Evolutionary conservation across 768 basidiomycete genomes (phyloP).

Genomic region (Suillus occidentalis): DNA sequence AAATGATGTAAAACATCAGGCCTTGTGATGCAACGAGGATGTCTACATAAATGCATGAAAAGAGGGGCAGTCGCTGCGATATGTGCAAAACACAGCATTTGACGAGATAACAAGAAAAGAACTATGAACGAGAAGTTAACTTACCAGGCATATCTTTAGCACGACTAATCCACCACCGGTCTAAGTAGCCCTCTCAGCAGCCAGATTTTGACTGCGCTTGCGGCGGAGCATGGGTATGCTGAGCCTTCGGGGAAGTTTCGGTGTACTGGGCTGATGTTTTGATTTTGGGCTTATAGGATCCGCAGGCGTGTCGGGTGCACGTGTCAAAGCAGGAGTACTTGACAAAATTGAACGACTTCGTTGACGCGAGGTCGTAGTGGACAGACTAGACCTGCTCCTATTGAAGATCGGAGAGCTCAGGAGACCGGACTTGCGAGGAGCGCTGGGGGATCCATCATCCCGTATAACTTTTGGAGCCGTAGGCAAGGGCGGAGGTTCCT

Average conservation of each 20-base stretch:
- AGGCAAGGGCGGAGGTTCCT: conserved; percentile 13
- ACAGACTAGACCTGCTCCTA: neutral
- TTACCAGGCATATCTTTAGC: neutral
- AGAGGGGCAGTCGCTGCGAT: neutral
- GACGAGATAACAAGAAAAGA: neutral
- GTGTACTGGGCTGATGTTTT: conserved; percentile 16
- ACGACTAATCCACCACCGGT: too few relatives aligned
- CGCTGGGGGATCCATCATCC: conserved; percentile 12
- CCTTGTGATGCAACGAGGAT: neutral
- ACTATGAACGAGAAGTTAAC: neutral
- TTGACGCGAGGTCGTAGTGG: conserved; percentile 13
- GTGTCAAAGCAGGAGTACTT: conserved; percentile 11
- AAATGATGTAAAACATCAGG: neutral
- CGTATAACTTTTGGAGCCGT: conserved; percentile 9
- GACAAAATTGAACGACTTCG: conserved; percentile 23
- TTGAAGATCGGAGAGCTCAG: conserved; percentile 7
- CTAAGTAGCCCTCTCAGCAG: neutral
- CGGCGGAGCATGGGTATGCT: conserved; percentile 31
- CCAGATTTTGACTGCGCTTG: conserved; percentile 19
- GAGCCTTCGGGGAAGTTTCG: conserved; percentile 26
- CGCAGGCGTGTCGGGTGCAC: neutral
- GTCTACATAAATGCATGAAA: neutral
- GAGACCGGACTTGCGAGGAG: conserved; percentile 5
- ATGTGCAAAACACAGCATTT: neutral
- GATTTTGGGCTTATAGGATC: conserved; percentile 4